Conservation (phyloP, 2,329 filamentous ascomycete genomes). For the Aspergillus latus region DNA sequence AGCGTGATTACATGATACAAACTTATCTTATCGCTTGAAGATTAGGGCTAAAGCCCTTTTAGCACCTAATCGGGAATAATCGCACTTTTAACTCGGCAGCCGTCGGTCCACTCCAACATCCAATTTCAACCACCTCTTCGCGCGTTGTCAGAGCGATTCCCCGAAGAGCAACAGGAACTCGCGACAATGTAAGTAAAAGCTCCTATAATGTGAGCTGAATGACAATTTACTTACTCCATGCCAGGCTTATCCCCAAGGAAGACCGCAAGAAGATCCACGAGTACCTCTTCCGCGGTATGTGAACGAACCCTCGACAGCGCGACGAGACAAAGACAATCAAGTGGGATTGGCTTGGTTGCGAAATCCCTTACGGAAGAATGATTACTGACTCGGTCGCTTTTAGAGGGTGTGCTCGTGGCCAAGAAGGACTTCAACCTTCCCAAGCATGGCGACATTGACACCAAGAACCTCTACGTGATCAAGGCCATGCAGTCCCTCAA, state of each 20-base stretch:
- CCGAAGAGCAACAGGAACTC: conserved; percentile 55
- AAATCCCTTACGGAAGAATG: not conserved
- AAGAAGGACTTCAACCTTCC: conserved; percentile 99
- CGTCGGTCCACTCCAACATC: conserved; percentile 34
- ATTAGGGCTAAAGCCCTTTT: conserved; percentile 36
- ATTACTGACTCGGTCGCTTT: conserved; percentile 17
- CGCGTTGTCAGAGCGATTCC: conserved; percentile 54
- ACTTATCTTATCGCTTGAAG: conserved; percentile 4
- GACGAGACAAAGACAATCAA: not conserved
- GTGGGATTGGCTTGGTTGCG: not conserved
- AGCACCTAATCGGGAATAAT: conserved; percentile 29
- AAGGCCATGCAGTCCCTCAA: conserved; percentile 98
- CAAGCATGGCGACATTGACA: conserved; percentile 98
- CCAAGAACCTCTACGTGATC: conserved; percentile 98
- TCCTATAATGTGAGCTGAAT: conserved; percentile 4
- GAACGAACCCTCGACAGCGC: conserved; percentile 22
- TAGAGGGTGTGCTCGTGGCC: conserved; percentile 84
- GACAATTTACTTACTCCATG: conserved; percentile 19
- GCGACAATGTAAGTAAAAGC: conserved; percentile 49
- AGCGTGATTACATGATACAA: conserved; percentile 8
- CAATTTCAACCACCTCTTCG: conserved; percentile 40
- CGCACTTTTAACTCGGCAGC: conserved; percentile 38
- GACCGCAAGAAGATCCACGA: conserved; percentile 99
- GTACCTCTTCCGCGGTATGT: conserved; percentile 92
- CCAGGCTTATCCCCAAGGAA: conserved; percentile 97